Conservation (phyloP, 345 rosid species). For the Draba incana region DNA sequence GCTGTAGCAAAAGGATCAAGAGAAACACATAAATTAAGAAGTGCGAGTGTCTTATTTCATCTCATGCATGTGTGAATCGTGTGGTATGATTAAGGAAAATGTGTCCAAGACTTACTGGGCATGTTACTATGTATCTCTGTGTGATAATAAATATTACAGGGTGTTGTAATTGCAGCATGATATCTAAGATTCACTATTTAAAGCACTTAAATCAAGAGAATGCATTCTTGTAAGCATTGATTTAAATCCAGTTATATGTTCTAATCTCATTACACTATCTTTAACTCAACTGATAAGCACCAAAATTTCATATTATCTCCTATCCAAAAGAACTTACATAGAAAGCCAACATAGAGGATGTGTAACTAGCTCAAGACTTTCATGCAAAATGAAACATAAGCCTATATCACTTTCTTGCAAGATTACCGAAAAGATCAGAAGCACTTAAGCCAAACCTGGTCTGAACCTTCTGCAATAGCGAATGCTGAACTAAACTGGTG, state of each 20-base stretch:
- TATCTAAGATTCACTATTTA: conserved; percentile 17
- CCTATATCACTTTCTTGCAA: conserved; percentile 15
- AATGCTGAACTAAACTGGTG: conserved; percentile 47
- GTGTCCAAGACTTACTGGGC: conserved; percentile 35
- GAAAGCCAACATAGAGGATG: conserved; percentile 13
- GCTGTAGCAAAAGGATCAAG: conserved; percentile 55
- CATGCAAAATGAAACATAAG: background rate
- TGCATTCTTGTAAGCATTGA: conserved; percentile 2
- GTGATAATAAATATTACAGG: conserved; percentile 43
- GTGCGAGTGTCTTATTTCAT: conserved; percentile 36
- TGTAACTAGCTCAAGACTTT: conserved; percentile 14
- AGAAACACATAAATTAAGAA: conserved; percentile 34
- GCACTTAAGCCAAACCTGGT: conserved; percentile 43
- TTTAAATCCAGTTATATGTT: conserved; percentile 16
- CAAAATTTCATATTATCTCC: background rate
- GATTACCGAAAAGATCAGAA: conserved; percentile 8
- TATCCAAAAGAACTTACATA: conserved; percentile 22
- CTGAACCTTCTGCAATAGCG: conserved; percentile 23
- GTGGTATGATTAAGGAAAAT: conserved; percentile 39
- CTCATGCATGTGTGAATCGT: conserved; percentile 44
- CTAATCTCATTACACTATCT: conserved; percentile 4
- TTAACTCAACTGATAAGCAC: conserved; percentile 3
- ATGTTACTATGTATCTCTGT: conserved; percentile 38
- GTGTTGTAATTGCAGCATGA: conserved; percentile 15
- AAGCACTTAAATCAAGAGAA: conserved; percentile 14